These are phyloP conservation scores for Gaultheria prostrata DNA, from an alignment of 148 eudicot species.

Conservation along the genomic window DNA sequence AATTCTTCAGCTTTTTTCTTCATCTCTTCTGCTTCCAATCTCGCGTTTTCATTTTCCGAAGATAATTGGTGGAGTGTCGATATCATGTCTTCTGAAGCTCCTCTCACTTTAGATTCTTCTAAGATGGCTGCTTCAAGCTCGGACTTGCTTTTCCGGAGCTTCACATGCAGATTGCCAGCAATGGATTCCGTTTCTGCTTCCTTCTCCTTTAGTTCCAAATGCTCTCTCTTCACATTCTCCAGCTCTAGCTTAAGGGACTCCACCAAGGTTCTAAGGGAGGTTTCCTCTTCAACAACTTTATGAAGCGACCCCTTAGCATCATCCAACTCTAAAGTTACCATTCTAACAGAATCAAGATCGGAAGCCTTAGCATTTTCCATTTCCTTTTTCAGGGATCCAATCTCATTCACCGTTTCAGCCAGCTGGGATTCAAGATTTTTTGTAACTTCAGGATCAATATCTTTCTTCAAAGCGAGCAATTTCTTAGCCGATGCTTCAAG, in stretches of 20 bases:
- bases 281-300: conserved; percentile 64
- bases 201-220: conserved; percentile 62
- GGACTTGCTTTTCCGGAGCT: conserved; percentile 63
- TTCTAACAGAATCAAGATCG: conserved; percentile 55
- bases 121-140: conserved; percentile 64
- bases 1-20: conserved; percentile 54
- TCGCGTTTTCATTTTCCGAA: conserved; percentile 55
- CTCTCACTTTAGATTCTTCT: conserved; percentile 56
- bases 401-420: conserved; percentile 45
- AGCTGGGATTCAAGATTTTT: conserved; percentile 61
- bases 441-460: conserved; percentile 51
- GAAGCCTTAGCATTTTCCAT: conserved; percentile 49
- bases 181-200: conserved; percentile 74
- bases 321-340: conserved; percentile 57
- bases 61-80: conserved; percentile 43
- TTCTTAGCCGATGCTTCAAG: conserved; percentile 68
- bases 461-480: conserved; percentile 58
- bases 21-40: conserved; percentile 46
- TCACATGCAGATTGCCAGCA: conserved; percentile 68
- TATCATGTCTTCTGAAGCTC: conserved; percentile 57
- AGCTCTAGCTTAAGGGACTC: conserved; percentile 66
- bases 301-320: conserved; percentile 75
- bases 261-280: conserved; percentile 49
- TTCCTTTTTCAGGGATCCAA: conserved; percentile 54
- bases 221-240: conserved; percentile 62